These are phyloP conservation scores for Obelidium mucronatum DNA, from an alignment of 192 early-diverging fungal species.

Conservation along the genomic window DNA sequence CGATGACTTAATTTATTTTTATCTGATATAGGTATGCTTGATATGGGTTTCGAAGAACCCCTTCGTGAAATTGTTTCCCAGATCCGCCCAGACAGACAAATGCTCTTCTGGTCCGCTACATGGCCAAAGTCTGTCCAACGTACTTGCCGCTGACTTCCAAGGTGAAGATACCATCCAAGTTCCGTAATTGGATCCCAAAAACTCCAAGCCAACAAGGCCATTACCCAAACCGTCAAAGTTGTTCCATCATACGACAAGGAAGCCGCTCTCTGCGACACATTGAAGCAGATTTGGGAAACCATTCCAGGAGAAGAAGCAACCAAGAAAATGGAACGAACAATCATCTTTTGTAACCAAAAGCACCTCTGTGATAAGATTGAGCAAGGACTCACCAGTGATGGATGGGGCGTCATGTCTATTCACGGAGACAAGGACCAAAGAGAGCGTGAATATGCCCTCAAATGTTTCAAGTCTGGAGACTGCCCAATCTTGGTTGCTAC, in stretches of 20 bases:
- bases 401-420: slow-evolving; percentile 78
- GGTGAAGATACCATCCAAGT: slow-evolving; percentile 79
- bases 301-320: slow-evolving; percentile 50
- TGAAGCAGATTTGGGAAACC: slow-evolving; percentile 48
- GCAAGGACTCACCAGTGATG: slow-evolving; percentile 73
- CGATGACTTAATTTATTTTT: slow-evolving; percentile 62
- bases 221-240: slow-evolving; percentile 90
- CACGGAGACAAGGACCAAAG: slow-evolving; percentile 91
- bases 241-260: slow-evolving; percentile 80
- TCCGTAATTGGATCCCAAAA: slow-evolving; percentile 86
- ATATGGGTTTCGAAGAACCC: slow-evolving; percentile 93
- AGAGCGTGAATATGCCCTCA: slow-evolving; percentile 78
- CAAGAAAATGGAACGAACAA: slow-evolving; percentile 48
- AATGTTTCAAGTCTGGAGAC: slow-evolving; percentile 81
- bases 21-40: slow-evolving; percentile 65
- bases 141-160: slow-evolving; percentile 86
- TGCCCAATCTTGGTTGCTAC: slow-evolving; percentile 89
- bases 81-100: slow-evolving; percentile 78
- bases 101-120: slow-evolving; percentile 94
- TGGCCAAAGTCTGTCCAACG: slow-evolving; percentile 92
- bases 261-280: slow-evolving; percentile 69
- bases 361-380: slow-evolving; percentile 59
- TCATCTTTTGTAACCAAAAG: slow-evolving; percentile 57
- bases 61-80: slow-evolving; percentile 85
- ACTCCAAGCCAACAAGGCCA: slow-evolving; percentile 83